Base-by-base conservation (phyloP, 208 protist genomes). In the Cochliopodium minus region DNA sequence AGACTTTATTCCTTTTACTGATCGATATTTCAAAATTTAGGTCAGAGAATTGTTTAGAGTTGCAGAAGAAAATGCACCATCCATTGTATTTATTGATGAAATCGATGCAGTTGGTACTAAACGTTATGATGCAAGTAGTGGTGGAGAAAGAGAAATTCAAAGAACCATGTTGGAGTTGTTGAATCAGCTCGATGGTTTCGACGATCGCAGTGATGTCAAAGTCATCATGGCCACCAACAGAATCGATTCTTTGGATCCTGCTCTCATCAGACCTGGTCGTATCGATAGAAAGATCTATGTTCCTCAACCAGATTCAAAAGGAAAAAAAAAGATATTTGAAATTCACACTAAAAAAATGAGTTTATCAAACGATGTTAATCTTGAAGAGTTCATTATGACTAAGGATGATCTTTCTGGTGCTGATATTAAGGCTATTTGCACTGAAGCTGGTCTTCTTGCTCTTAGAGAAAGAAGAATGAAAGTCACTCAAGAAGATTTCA, bases 281-380 rank as follows among this genome's bases (percentile, higher is more conserved):
- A 99, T 99, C 64, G 97, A 99, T 66, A 72, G 97, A 45, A 99
- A 99, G 74, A 99, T 99, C 60, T 94, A 99, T 67, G 98, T 99
- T 70, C 94, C 95, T 11, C 82, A 98, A 36, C 97, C 97, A 4
- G 94, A 98, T 62, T 82, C 95, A 32, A 96, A 95, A 61, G 97
- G 92, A 13, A 97, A 97, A 66, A 83, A 82, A 49, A 86, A 88
- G 65, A 99, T 99, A 62, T 99, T 99, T 70, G 76, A 96, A 40
- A 99, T 99, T 61, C 96, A 99, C 75, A 99, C 95, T 1, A 78
- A 75, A 51, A 92, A 86, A 57, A 99, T 99, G 97, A 97, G 78
- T 40, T 73, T 99, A 1, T 80, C 82, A 10, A 78, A 87, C n/a
- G 94, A 99, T 71, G 94, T 99, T 4, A 86, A 96, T 64, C 77